Evolutionary conservation across 106 monocot species (phyloP).

Genomic region (Dioscorea alata): DNA sequence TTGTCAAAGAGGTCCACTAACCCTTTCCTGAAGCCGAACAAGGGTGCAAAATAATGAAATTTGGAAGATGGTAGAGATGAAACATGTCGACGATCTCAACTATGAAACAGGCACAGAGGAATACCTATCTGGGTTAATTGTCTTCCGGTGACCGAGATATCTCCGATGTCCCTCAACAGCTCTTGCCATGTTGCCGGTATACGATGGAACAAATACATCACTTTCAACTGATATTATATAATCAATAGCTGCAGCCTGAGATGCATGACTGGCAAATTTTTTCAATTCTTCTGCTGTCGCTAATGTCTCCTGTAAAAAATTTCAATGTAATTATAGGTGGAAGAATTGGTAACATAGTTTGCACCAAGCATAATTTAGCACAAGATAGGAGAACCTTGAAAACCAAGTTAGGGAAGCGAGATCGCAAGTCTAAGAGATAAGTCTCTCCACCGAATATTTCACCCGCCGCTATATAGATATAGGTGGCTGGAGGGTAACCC

Average conservation of each 20-base stretch:
- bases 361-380: too few species aligned
- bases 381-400: slow-evolving; percentile 53
- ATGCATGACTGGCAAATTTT: slow-evolving; percentile 58
- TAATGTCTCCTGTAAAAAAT: slow-evolving; percentile 57
- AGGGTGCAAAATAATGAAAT: not conserved
- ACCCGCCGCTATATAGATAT: slow-evolving; percentile 90
- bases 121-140: slow-evolving; percentile 88
- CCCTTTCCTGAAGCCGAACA: slow-evolving; percentile 57
- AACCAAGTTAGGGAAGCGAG: slow-evolving; percentile 76
- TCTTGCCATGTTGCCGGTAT: slow-evolving; percentile 96
- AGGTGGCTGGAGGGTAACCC: slow-evolving; percentile 68
- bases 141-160: slow-evolving; percentile 88
- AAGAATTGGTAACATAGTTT: too few species aligned
- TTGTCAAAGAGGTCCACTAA: slow-evolving; percentile 82
- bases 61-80: not conserved
- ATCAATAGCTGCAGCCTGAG: slow-evolving; percentile 85
- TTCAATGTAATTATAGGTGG: not conserved
- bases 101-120: not conserved
- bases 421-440: slow-evolving; percentile 60
- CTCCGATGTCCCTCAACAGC: slow-evolving; percentile 96
- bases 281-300: slow-evolving; percentile 69
- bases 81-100: too few species aligned
- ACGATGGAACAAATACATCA: slow-evolving; percentile 88
- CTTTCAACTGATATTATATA: slow-evolving; percentile 97
- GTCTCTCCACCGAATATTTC: slow-evolving; percentile 79